Percentiles rank a stretch among this genome's conserved stretches.
Evolutionary conservation across 129 eudicot genomes (phyloP).

Genomic region (Arctium minus): DNA sequence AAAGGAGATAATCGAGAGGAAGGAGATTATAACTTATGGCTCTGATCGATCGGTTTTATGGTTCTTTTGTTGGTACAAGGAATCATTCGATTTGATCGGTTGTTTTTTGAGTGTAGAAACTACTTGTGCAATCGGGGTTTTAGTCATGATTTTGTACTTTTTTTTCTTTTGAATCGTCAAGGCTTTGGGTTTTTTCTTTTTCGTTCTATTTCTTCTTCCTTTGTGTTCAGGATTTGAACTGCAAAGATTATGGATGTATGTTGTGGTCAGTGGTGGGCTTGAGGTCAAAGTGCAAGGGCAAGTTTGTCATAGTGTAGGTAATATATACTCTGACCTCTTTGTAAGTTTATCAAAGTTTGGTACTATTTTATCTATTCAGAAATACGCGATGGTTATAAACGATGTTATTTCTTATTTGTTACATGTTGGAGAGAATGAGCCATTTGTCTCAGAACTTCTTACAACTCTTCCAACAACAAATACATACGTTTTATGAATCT

Average conservation of each 20-base stretch:
- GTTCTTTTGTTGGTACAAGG: background rate
- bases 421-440: slow-evolving; percentile 97
- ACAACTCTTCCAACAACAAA: slow-evolving; percentile 94
- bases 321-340: background rate
- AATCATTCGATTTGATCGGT: slow-evolving; percentile 5
- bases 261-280: background rate
- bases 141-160: slow-evolving; percentile 9
- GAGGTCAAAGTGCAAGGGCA: slow-evolving; percentile 63
- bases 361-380: background rate
- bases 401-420: slow-evolving; percentile 5
- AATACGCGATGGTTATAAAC: background rate
- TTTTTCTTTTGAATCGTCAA: background rate
- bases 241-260: slow-evolving; percentile 9
- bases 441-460: slow-evolving; percentile 94
- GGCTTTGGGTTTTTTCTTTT: background rate
- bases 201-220: background rate
- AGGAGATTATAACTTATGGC: background rate
- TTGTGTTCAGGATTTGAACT: background rate
- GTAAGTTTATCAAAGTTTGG: background rate
- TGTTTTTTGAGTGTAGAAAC: background rate
- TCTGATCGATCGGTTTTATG: slow-evolving; percentile 1
- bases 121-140: background rate
- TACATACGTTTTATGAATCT: slow-evolving; percentile 56
- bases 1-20: no score
- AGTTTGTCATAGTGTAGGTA: slow-evolving; percentile 90